Conservation (phyloP, 2,329 filamentous ascomycete genomes). For the Pseudocercospora pini-densiflorae region DNA sequence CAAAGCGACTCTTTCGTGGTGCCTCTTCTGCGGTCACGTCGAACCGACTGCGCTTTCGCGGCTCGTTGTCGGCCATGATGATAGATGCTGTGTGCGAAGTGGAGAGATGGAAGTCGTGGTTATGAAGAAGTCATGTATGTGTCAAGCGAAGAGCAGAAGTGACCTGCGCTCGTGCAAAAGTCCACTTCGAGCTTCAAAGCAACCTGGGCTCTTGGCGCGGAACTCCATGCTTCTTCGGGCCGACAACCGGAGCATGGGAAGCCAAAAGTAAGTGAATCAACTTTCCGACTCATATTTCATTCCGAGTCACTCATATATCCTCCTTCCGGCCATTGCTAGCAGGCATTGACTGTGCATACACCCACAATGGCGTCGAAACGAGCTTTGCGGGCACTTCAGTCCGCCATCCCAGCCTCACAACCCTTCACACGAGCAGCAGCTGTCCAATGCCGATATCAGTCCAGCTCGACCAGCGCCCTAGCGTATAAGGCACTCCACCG, state of each 20-base stretch:
- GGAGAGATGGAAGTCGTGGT: background rate
- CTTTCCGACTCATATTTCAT: background rate
- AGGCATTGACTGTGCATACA: constrained; percentile 1
- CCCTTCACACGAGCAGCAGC: constrained; percentile 23
- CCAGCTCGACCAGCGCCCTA: constrained; percentile 77
- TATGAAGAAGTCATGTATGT: background rate
- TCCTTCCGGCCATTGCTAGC: background rate
- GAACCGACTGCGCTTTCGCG: constrained; percentile 77
- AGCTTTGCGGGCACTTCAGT: constrained; percentile 32
- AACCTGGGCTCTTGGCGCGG: background rate
- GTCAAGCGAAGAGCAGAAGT: background rate
- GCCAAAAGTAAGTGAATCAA: background rate
- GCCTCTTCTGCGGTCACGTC: constrained; percentile 87
- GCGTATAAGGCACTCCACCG: constrained; percentile 97
- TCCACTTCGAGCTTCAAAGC: background rate
- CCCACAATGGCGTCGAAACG: constrained; percentile 43
- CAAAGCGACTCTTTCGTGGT: constrained; percentile 76
- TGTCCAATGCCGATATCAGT: constrained; percentile 43
- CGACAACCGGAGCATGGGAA: background rate
- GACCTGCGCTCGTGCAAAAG: background rate
- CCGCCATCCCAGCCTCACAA: constrained; percentile 16
- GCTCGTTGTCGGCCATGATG: constrained; percentile 72
- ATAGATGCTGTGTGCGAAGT: background rate
- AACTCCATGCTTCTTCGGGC: background rate
- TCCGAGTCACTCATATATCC: background rate